These are phyloP conservation scores for Colletotrichum theobromicola DNA, from an alignment of 2,329 filamentous ascomycete genomes.

Conservation along the genomic window DNA sequence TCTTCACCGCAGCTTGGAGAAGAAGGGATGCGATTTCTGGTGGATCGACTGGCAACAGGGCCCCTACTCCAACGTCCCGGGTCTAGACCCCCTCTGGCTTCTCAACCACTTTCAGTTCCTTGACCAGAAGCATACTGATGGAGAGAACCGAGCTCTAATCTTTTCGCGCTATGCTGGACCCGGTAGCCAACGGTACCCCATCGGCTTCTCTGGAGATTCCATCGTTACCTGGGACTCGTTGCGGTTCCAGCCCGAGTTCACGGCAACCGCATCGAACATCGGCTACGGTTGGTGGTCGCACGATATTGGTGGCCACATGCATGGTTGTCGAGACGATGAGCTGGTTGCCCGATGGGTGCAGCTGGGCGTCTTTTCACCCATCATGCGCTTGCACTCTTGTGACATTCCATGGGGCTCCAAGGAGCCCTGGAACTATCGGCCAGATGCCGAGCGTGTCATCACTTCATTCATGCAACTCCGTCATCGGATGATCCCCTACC, in stretches of 20 bases:
- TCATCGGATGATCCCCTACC: not conserved
- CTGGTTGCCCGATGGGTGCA: constrained; percentile 66
- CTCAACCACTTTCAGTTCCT: not conserved
- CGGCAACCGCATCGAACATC: constrained; percentile 46
- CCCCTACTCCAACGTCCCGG: not conserved
- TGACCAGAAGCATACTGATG: not conserved
- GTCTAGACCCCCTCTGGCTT: not conserved
- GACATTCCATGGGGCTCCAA: not conserved
- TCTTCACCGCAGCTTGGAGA: not conserved
- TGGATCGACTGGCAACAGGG: not conserved
- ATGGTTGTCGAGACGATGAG: constrained; percentile 62
- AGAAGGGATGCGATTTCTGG: not conserved
- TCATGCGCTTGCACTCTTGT: not conserved
- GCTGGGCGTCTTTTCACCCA: constrained; percentile 47
- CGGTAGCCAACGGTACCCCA: not conserved
- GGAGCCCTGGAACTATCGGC: not conserved
- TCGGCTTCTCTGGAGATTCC: not conserved
- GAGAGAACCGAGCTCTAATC: not conserved
- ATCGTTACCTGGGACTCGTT: not conserved
- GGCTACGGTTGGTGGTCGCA: constrained; percentile 74
- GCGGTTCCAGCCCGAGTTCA: not conserved
- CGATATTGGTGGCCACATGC: constrained; percentile 69
- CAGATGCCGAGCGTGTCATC: not conserved
- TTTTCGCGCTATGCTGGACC: not conserved
- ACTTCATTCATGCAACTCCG: not conserved